Evolutionary conservation across 2,329 filamentous ascomycete species (phyloP), one percentile per base, ranked within the genome.

Genomic region (Fusarium aywerte): DNA sequence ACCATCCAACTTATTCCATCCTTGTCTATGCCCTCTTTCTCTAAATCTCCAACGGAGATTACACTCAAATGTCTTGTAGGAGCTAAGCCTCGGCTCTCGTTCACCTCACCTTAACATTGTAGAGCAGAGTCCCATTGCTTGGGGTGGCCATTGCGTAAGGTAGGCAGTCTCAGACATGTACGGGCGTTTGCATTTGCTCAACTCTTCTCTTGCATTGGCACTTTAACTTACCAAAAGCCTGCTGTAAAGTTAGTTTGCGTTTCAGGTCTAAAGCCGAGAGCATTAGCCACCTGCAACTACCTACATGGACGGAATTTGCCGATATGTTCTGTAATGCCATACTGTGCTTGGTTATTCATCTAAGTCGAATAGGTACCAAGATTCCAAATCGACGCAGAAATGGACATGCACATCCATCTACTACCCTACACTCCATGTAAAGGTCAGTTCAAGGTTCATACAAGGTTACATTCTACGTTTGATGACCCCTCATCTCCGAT

Each of bases 211-310:
- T 27, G 20, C 12, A 27, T 47, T 33, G 29, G 29, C 12, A 32
- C 29, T 29, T 39, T 35, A 18, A 23, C 20, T 20, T 16, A n/a
- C 5, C 6, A 32, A 39, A 35, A 13, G 31, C 23, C 20, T 16
- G 18, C 20, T 29, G 21, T 42, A 35, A 42, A 21, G 16, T 33
- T 29, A n/a, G 18, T 12, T 45, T 27, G 27, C 51, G 44, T 51
- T 51, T 51, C 60, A 58, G 43, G 58, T 43, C 18, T 63, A 36
- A 32, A 23, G 21, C 12, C 31, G 45, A 12, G 10, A 47, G 21
- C 15, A 9, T 18, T 42, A 48, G 9, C n/a, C n/a, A 21, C 20
- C 20, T 13, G 8, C n/a, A 32, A 20, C 18, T 38, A n/a, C 18
- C n/a, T 45, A 38, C 6, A 25, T 32, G 6, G 27, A 10, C 27